A percentile compares a stretch with the other conserved stretches of the same genome.
These are phyloP conservation scores for Geum urbanum DNA, from an alignment of 306 rosid species.

Conservation along the genomic window DNA sequence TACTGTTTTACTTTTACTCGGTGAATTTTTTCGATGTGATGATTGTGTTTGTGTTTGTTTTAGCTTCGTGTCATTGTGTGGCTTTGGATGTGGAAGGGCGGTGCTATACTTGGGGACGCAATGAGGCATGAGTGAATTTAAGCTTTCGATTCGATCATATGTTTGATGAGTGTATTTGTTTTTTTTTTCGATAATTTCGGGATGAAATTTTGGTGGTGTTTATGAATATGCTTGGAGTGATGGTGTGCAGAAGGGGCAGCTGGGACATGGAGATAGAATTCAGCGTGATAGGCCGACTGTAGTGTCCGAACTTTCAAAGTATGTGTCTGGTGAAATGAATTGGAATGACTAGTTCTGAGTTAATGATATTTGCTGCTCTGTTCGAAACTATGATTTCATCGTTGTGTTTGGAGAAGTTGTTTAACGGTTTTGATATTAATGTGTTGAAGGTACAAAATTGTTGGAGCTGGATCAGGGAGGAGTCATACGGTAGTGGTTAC, in stretches of 20 bases:
- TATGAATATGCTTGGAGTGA: constrained; percentile 18
- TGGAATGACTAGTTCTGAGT: background rate
- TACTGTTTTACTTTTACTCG: background rate
- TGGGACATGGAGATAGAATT: constrained; percentile 90
- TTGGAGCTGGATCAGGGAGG: constrained; percentile 83
- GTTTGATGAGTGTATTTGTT: background rate
- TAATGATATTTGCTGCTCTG: background rate
- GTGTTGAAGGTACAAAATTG: constrained; percentile 55
- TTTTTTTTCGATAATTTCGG: background rate
- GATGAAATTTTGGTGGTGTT: background rate
- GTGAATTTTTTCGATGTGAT: background rate
- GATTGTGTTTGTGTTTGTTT: constrained; percentile 25
- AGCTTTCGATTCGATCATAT: constrained; percentile 12
- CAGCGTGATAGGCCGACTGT: constrained; percentile 98
- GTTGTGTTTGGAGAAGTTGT: background rate
- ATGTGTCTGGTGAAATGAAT: constrained; percentile 28
- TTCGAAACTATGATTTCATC: background rate
- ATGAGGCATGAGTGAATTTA: constrained; percentile 51
- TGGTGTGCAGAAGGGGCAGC: constrained; percentile 82
- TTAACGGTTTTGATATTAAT: background rate
- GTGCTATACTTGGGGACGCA: constrained; percentile 98
- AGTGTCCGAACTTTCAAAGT: constrained; percentile 91
- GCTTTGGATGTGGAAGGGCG: constrained; percentile 96
- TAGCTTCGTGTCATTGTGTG: constrained; percentile 91
- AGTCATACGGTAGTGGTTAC: constrained; percentile 80